Evolutionary conservation across 441 rosid species (phyloP), one percentile per base, ranked within the genome.

Genomic region (Croton setiger): DNA sequence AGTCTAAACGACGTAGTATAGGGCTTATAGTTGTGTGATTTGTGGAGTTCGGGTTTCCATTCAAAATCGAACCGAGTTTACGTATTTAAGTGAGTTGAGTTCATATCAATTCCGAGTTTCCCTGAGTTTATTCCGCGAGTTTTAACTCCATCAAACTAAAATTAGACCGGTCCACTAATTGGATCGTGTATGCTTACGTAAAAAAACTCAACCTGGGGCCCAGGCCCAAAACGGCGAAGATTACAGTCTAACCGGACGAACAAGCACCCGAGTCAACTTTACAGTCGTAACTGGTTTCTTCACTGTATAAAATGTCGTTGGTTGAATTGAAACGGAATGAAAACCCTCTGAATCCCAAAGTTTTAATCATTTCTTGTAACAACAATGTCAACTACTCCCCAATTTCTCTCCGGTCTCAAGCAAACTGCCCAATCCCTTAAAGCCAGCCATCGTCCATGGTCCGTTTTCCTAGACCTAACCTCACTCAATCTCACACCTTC

Each of bases 391-490:
- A 70, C 20, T 17, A 12, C 72, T 39, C 51, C 72, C 43, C 69
- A 77, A 37, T 72, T 84, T 43, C 49, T 83, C 72, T 78, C 87
- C 4, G 73, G 77, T 61, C 56, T 89, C 64, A 83, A 81, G 52
- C 85, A 76, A 54, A 79, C 81, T 48, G 66, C 83, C 39, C 80
- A 84, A 66, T 78, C 90, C 14, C 64, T 86, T 8, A 75, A 74
- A 17, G 63, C 86, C 7, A 64, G 69, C 20, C 78, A 78, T 67
- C 94, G 84, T 13, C 91, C 90, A 0, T 88, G 90, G 96, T 65
- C 85, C 0, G 79, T 80, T 43, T 84, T 85, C 72, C 72, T 90
- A 31, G 91, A 88, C 74, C 76, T 83, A 9, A 45, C 88, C 48
- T 79, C 86, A 3, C 67, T 88, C 66, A 77, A 77, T 66, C 57